Percentiles rank a stretch among this genome's conserved stretches.
These are phyloP conservation scores for Hippophae rhamnoides DNA, from an alignment of 306 rosid species.

Conservation along the genomic window DNA sequence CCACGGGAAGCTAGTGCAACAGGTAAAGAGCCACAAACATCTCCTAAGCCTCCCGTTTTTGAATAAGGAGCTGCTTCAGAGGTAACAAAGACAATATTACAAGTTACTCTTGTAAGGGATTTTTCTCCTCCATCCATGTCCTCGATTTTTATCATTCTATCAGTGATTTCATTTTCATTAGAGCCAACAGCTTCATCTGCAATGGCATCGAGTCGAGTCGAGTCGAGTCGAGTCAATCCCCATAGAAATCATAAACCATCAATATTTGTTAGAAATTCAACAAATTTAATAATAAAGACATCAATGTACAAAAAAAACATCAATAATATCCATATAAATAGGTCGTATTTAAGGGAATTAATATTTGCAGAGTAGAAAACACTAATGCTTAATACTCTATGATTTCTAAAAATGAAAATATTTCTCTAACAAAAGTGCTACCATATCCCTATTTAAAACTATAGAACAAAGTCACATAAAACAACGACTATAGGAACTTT, in stretches of 20 bases:
- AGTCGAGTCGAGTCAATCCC: conserved; percentile 6
- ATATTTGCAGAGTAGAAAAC: too few species aligned
- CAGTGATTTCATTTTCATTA: conserved; percentile 8
- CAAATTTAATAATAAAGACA: not conserved
- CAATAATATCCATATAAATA: too few species aligned
- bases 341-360: too few species aligned
- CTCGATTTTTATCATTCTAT: conserved; percentile 13
- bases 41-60: conserved; percentile 84
- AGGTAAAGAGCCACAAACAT: conserved; percentile 93
- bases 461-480: not conserved
- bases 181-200: conserved; percentile 23
- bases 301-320: too few species aligned
- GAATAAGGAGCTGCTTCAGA: conserved; percentile 87
- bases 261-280: not conserved
- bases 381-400: too few species aligned
- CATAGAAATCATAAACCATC: not conserved
- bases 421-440: too few species aligned
- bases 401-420: too few species aligned
- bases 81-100: conserved; percentile 56
- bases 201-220: not conserved
- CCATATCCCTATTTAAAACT: too few species aligned
- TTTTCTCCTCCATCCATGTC: conserved; percentile 22
- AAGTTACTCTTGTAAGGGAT: conserved; percentile 21
- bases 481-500: not conserved
- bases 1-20: conserved; percentile 66